These are phyloP conservation scores for Pythium aquatile DNA, from an alignment of 352 stramenopile species.

Conservation along the genomic window DNA sequence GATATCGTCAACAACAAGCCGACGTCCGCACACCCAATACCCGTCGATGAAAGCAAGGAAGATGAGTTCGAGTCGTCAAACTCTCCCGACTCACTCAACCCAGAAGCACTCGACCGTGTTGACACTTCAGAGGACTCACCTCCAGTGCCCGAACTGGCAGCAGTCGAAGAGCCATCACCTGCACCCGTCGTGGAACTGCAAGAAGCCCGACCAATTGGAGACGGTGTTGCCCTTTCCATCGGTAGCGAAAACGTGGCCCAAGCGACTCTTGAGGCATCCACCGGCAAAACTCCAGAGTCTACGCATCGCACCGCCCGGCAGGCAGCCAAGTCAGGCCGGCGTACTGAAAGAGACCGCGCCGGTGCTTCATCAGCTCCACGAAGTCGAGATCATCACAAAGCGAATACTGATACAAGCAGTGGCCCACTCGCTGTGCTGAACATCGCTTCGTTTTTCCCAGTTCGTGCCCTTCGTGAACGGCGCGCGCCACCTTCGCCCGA, in stretches of 20 bases:
- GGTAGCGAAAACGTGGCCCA: neutral
- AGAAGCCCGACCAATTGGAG: neutral
- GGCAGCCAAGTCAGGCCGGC: neutral
- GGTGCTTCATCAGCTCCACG: neutral
- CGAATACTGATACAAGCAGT: neutral
- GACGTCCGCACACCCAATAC: too few relatives aligned
- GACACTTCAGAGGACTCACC: neutral
- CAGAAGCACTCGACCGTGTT: neutral
- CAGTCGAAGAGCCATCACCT: neutral
- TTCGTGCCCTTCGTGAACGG: neutral
- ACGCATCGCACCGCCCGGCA: neutral
- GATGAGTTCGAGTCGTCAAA: neutral
- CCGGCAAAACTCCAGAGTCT: neutral
- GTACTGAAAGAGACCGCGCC: neutral
- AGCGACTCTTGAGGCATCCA: neutral
- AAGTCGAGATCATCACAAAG: neutral
- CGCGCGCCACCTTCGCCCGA: neutral
- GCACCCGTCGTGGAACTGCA: neutral
- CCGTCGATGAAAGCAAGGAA: neutral
- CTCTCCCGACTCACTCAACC: neutral
- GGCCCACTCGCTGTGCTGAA: conserved; percentile 1
- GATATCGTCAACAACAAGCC: neutral
- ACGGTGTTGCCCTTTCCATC: neutral
- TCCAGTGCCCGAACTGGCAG: neutral
- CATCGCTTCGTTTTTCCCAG: neutral